Evolutionary conservation across 208 protist species (phyloP), one percentile per base, ranked within the genome.

Genomic region (Leishmania tarentolae): DNA sequence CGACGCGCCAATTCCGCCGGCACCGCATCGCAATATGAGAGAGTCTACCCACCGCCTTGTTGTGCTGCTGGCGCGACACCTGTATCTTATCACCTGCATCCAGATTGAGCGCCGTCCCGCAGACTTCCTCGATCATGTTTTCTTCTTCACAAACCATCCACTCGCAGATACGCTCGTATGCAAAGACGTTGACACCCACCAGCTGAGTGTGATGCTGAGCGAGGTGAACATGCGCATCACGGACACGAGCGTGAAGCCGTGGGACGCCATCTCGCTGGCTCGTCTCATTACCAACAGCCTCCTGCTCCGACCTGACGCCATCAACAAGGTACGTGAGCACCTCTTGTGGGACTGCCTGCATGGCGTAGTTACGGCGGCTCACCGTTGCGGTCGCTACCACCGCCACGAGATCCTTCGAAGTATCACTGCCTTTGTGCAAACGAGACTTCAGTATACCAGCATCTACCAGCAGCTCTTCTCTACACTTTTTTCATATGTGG

Each of bases 331-430:
- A 73, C 88, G 92, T 42, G 81, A 87, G 71, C 83, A 85, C 78
- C 79, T 98, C 35, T 40, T 96, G 47, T 98, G 93, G 92, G 95
- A 98, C 82, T 88, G 88, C 24, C 86, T 98, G 74, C 95, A 98
- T 77, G 92, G 92, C 47, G 93, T 98, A 24, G 91, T 98, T 28
- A 86, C 89, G 40, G 91, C 95, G 17, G 92, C 92, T 13, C 92
- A 96, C 85, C 86, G 87, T 28, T 95, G 93, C 76, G 90, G 92
- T 56, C 76, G 82, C 50, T 85, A 91, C 78, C 89, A 93, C 80
- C 92, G 94, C 69, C 81, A 93, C 46, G 77, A 94, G 72, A 80
- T 96, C 63, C 70, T 97, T 15, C 91, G 87, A 59, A 88, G 89
- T 85, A 83, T 96, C 70, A 93, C 90, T 52, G 59, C 56, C 47